phyloP scores from a whole-genome alignment of 164 flowering plant genomes.

The Macadamia tetraphylla region DNA sequence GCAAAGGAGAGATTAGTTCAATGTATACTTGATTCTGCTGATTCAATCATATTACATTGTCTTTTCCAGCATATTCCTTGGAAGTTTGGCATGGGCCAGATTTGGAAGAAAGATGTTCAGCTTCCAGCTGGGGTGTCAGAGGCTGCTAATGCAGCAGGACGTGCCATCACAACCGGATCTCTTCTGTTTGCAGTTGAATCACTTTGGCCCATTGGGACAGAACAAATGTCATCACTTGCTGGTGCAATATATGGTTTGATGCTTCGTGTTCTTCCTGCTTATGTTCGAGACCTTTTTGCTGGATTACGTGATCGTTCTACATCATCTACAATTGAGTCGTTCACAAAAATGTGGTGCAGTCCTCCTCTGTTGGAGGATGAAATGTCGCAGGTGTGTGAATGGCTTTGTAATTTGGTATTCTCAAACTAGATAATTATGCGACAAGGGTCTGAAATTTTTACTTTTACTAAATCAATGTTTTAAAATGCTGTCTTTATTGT shows the following conservation, averaged over 20 bases:
- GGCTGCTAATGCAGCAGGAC: constrained; percentile 65
- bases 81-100: constrained; percentile 33
- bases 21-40: constrained; percentile 58
- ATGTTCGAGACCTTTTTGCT: constrained; percentile 84
- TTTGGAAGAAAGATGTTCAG: constrained; percentile 55
- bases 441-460: neutral
- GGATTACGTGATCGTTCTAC: constrained; percentile 74
- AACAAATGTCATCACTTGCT: constrained; percentile 69
- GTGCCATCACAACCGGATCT: constrained; percentile 65
- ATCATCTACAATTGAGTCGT: constrained; percentile 60
- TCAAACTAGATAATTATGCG: neutral
- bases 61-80: constrained; percentile 85
- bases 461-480: too few species aligned
- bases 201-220: constrained; percentile 69
- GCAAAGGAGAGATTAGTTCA: constrained; percentile 69
- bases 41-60: constrained; percentile 60
- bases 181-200: constrained; percentile 51
- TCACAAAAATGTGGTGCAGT: constrained; percentile 88
- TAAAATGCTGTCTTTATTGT: too few species aligned
- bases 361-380: constrained; percentile 81
- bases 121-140: constrained; percentile 45
- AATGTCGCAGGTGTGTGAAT: constrained; percentile 59
- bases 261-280: constrained; percentile 90
- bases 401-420: neutral
- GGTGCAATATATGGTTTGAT: constrained; percentile 85